phyloP scores from a whole-genome alignment of 257 asterid genomes.

The Coffea canephora region DNA sequence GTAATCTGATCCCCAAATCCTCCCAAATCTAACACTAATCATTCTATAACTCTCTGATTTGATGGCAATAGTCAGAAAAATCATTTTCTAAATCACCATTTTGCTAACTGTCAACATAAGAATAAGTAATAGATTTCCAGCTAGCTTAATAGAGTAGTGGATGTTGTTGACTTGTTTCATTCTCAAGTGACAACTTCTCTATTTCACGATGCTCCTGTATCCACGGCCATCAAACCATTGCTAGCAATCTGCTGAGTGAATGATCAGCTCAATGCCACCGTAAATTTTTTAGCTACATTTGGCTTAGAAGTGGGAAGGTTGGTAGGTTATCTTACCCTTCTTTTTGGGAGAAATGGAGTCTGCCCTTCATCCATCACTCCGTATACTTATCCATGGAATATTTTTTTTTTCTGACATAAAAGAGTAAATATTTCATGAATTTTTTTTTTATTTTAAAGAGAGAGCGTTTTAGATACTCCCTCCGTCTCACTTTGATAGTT shows the following conservation, averaged over 20 bases:
- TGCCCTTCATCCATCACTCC: too few relatives aligned
- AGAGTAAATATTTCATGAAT: too few relatives aligned
- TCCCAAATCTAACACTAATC: constrained; percentile 29
- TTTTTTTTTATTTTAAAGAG: too few relatives aligned
- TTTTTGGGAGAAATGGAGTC: too few relatives aligned
- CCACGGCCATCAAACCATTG: neutral
- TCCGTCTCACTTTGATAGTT: too few relatives aligned
- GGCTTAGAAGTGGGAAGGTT: neutral
- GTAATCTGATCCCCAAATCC: constrained; percentile 25
- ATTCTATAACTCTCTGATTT: constrained; percentile 23
- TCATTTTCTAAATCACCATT: constrained; percentile 11
- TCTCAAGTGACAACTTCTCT: neutral
- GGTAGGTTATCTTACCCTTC: neutral
- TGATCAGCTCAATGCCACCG: neutral
- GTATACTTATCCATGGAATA: too few relatives aligned
- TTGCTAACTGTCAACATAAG: constrained; percentile 2
- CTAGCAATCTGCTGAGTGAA: neutral
- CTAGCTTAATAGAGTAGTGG: neutral
- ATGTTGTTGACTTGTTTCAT: neutral
- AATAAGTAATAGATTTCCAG: neutral
- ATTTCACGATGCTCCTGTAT: neutral
- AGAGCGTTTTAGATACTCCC: too few relatives aligned
- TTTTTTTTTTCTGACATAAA: too few relatives aligned
- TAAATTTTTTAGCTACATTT: neutral
- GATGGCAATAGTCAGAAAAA: constrained; percentile 1